These are phyloP conservation scores for Pterula multifida DNA, from an alignment of 1,284 basidiomycete species.

Conservation along the genomic window DNA sequence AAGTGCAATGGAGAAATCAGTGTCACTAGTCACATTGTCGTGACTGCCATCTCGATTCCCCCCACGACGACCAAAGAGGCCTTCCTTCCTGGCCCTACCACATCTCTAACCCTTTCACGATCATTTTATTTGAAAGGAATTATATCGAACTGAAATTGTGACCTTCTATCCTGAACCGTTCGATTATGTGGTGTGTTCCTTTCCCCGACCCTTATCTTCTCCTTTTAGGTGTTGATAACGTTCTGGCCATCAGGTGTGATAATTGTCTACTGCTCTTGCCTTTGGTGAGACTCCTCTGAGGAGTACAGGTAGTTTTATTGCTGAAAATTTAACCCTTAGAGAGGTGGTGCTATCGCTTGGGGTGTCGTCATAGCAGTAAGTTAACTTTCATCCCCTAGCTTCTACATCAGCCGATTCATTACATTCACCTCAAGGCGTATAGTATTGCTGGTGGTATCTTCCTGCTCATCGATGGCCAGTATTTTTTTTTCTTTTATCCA, in stretches of 20 bases:
- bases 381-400: conserved; percentile 8
- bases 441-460: conserved; percentile 60
- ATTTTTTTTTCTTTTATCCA: conserved; percentile 56
- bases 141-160: background rate
- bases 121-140: background rate
- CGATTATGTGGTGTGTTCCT: background rate
- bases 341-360: conserved; percentile 68
- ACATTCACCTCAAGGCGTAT: conserved; percentile 33
- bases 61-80: background rate
- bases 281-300: conserved; percentile 33
- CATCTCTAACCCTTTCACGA: background rate
- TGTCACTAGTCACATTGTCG: background rate
- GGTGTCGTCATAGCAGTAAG: conserved; percentile 50
- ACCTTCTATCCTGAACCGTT: background rate
- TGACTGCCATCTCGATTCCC: background rate
- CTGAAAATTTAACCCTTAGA: conserved; percentile 27
- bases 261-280: conserved; percentile 60
- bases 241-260: conserved; percentile 42
- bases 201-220: background rate
- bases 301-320: conserved; percentile 14
- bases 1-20: background rate
- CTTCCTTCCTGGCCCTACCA: background rate
- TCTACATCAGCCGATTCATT: conserved; percentile 1
- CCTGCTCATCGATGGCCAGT: conserved; percentile 53
- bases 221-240: background rate